Base-by-base conservation (phyloP, 805 yeast species). In the Spathaspora passalidarum region DNA sequence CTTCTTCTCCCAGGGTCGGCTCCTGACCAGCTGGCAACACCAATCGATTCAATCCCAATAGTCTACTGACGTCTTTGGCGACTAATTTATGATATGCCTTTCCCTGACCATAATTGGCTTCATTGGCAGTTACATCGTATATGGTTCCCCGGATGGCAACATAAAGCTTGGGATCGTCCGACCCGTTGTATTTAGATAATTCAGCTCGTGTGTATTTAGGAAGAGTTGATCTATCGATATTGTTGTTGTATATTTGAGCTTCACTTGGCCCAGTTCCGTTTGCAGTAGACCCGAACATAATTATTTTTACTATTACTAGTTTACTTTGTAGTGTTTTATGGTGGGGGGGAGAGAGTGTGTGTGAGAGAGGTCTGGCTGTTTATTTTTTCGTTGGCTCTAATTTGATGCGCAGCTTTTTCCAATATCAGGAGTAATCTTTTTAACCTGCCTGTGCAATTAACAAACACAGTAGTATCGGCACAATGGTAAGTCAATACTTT, bases 61-160 rank as follows among this genome's bases (percentile, higher is more conserved):
- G 85, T 47, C 94, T 68, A 26, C 88, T 79, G 18, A 88, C 87
- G 54, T 88, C 96, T 51, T 78, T 80, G 4, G 92, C 96, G 8
- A 82, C 87, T 36, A 88, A 73, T 5, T 73, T 79, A 56, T 81
- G 82, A 63, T 88, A 89, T 18, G 84, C 81, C 49, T 80, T 78
- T 0, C 90, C 91, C 2, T 84, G 84, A 0, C 96, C 96, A 59
- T 88, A 88, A 34, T 82, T 83, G 13, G 76, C 79, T 10, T 61
- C 54, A 57, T 88, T 88, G 39, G 68, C 59, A 0, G 87, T 76
- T 8, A 89, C 96, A 56, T 88, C 96, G 61, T 87, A 89, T 9
- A 89, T 80, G 2, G 73, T 73, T 17, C 96, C 94, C 49, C 82
- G 81, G 55, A 88, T 82, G 6, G 82, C 94, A 16, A 88, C 85